phyloP scores from a whole-genome alignment of 2,329 filamentous ascomycete species.

The Rhexocercosporidium sp. region DNA sequence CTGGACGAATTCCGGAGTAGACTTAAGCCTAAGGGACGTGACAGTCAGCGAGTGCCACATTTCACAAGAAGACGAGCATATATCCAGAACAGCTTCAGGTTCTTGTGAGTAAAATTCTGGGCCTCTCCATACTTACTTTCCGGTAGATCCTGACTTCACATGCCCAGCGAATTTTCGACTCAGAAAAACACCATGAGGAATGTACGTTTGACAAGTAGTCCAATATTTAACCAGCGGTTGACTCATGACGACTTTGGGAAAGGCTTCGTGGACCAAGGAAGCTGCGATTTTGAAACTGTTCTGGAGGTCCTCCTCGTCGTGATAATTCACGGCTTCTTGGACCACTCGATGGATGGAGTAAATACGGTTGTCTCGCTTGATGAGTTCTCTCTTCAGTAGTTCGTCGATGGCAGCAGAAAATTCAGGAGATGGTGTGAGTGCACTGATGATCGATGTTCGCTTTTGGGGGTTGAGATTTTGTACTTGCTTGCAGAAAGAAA shows the following conservation, averaged over 20 bases:
- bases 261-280: conserved; percentile 28
- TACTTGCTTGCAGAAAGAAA: conserved; percentile 31
- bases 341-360: conserved; percentile 31
- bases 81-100: neutral
- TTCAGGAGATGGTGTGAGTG: conserved; percentile 17
- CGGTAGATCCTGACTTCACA: neutral
- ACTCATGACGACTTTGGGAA: conserved; percentile 25
- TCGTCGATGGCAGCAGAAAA: conserved; percentile 27
- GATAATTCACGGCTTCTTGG: conserved; percentile 36
- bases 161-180: conserved; percentile 19
- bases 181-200: conserved; percentile 28
- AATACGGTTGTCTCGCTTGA: conserved; percentile 29
- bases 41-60: neutral
- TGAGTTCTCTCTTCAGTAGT: conserved; percentile 24
- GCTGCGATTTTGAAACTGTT: conserved; percentile 25
- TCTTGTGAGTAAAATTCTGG: neutral
- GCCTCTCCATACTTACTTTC: neutral
- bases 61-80: neutral
- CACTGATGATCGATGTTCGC: conserved; percentile 18
- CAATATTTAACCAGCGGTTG: conserved; percentile 17
- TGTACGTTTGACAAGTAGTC: conserved; percentile 23
- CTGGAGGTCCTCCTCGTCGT: conserved; percentile 25
- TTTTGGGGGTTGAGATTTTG: conserved; percentile 15
- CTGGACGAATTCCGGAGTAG: conserved; percentile 19
- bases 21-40: neutral